These are phyloP conservation scores for Dichotomocladium elegans DNA, from an alignment of 371 early-diverging fungal species.

Conservation along the genomic window DNA sequence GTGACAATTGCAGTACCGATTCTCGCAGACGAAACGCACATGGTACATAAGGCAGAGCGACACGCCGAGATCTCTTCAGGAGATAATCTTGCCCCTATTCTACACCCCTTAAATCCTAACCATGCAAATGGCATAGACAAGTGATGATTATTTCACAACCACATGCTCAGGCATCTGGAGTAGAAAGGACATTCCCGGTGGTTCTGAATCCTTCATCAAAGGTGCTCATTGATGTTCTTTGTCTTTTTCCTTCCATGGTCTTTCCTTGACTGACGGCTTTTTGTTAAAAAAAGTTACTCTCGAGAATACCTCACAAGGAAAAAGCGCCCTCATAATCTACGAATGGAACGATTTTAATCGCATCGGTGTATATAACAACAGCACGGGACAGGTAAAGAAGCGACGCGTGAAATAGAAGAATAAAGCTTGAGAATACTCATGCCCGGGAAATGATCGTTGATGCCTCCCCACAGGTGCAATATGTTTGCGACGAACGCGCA, in stretches of 20 bases:
- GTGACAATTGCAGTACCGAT: not conserved
- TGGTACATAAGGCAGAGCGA: no score
- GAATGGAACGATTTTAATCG: slow-evolving; percentile 55
- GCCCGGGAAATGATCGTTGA: not conserved
- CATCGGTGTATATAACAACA: slow-evolving; percentile 34
- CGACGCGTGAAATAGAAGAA: no score
- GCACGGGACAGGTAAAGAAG: slow-evolving; percentile 22
- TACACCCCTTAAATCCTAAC: not conserved
- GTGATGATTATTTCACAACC: slow-evolving; percentile 38
- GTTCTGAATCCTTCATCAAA: slow-evolving; percentile 38
- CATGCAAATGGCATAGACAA: slow-evolving; percentile 22
- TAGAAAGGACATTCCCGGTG: slow-evolving; percentile 42
- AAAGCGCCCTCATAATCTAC: slow-evolving; percentile 48
- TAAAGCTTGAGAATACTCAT: not conserved
- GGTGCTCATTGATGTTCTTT: slow-evolving; percentile 23
- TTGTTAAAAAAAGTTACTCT: slow-evolving; percentile 54
- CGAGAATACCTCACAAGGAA: slow-evolving; percentile 32
- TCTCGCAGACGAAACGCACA: slow-evolving; percentile 8
- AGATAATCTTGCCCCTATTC: no score
- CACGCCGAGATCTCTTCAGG: no score
- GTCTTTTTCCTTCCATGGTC: no score
- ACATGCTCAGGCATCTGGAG: slow-evolving; percentile 51
- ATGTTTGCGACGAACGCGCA: slow-evolving; percentile 48
- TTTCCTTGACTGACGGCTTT: no score
- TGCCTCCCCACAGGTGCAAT: slow-evolving; percentile 26